A percentile compares a stretch with the other conserved stretches of the same genome.
These are phyloP conservation scores for Phylloporus scabripes DNA, from an alignment of 768 basidiomycete genomes.

Conservation along the genomic window DNA sequence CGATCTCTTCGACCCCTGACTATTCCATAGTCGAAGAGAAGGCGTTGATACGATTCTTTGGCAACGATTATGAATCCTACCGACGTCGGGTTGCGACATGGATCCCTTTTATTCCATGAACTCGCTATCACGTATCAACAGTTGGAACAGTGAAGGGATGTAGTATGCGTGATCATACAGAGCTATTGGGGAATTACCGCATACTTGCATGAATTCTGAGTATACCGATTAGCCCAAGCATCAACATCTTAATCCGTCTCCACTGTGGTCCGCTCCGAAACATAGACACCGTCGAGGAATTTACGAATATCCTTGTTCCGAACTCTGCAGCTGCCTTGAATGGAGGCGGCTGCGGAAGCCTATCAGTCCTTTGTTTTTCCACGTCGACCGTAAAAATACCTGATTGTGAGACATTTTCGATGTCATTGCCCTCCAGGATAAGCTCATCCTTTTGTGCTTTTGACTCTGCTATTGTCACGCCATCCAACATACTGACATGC, in stretches of 20 bases:
- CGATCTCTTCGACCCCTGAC: not conserved
- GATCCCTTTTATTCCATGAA: slow-evolving; percentile 78
- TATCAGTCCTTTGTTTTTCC: slow-evolving; percentile 3
- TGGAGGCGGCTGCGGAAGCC: slow-evolving; percentile 68
- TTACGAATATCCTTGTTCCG: slow-evolving; percentile 99
- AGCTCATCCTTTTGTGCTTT: slow-evolving; percentile 93
- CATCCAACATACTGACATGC: slow-evolving; percentile 86
- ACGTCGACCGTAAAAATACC: slow-evolving; percentile 39
- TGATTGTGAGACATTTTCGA: slow-evolving; percentile 96
- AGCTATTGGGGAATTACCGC: slow-evolving; percentile 15
- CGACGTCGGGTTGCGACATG: slow-evolving; percentile 71
- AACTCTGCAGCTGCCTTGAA: slow-evolving; percentile 94
- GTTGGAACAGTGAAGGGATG: slow-evolving; percentile 8
- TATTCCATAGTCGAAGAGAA: slow-evolving; percentile 66
- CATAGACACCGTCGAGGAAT: slow-evolving; percentile 93
- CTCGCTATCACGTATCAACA: not conserved
- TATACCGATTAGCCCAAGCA: slow-evolving; percentile 11
- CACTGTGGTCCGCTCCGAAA: slow-evolving; percentile 70
- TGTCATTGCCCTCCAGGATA: slow-evolving; percentile 90
- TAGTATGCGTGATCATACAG: slow-evolving; percentile 28
- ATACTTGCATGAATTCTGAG: slow-evolving; percentile 17
- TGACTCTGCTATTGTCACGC: slow-evolving; percentile 80
- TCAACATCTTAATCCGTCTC: slow-evolving; percentile 36
- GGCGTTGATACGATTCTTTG: slow-evolving; percentile 82
- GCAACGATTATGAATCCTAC: slow-evolving; percentile 78